Percentiles rank a stretch among this genome's conserved stretches.
These are phyloP conservation scores for Galerina sulciceps DNA, from an alignment of 768 basidiomycete species.

Conservation along the genomic window DNA sequence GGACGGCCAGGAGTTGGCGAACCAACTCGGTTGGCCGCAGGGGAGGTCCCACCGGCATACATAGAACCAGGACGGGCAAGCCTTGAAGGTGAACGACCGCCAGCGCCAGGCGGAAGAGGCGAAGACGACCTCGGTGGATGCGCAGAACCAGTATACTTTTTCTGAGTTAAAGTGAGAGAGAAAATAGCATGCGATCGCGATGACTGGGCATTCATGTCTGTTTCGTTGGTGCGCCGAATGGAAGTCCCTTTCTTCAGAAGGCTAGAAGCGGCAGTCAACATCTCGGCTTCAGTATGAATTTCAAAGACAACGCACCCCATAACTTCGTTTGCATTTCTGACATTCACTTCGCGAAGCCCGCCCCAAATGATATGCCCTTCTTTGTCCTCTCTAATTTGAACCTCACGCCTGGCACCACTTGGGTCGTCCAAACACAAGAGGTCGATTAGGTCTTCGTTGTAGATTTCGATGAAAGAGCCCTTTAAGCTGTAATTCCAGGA, in stretches of 20 bases:
- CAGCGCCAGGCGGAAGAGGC: constrained; percentile 70
- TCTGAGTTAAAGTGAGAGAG: constrained; percentile 92
- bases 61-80: constrained; percentile 84
- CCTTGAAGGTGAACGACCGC: constrained; percentile 76
- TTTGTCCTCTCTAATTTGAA: constrained; percentile 97
- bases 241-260: constrained; percentile 89
- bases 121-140: constrained; percentile 77
- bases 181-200: constrained; percentile 99
- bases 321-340: constrained; percentile 84
- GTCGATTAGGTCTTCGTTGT: constrained; percentile 99
- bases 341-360: constrained; percentile 89
- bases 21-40: constrained; percentile 55
- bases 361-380: constrained; percentile 97
- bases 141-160: constrained; percentile 77
- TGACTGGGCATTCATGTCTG: constrained; percentile 98
- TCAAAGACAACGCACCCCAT: constrained; percentile 71
- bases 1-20: constrained; percentile 83
- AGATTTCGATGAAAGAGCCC: constrained; percentile 96
- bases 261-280: constrained; percentile 41
- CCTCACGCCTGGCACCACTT: constrained; percentile 73
- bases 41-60: constrained; percentile 48
- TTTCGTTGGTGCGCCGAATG: constrained; percentile 93
- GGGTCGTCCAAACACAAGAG: constrained; percentile 78
- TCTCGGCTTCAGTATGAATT: constrained; percentile 12
- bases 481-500: constrained; percentile 82